Evolutionary conservation across 2,329 filamentous ascomycete species (phyloP).

Genomic region (Colletotrichum echinochloae): DNA sequence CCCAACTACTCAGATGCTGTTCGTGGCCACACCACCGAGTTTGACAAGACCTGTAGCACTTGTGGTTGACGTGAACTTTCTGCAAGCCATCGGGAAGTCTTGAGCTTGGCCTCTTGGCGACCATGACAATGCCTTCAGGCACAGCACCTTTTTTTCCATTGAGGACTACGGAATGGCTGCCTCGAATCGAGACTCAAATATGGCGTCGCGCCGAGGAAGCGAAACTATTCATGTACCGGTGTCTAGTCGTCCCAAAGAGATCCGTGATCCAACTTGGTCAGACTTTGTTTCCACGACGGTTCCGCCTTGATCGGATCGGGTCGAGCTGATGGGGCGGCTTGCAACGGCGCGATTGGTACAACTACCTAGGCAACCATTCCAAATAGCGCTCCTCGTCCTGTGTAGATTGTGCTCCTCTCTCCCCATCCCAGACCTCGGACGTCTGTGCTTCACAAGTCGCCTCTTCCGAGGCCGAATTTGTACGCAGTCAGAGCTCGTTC

Average conservation of each 20-base stretch:
- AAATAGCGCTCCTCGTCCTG: too few species aligned
- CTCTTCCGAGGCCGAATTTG: slow-evolving; percentile 68
- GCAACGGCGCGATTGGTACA: background rate
- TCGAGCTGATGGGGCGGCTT: background rate
- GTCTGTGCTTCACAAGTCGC: slow-evolving; percentile 33
- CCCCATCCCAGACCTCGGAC: background rate
- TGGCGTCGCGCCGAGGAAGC: background rate
- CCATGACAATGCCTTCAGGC: background rate
- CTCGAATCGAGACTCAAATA: background rate
- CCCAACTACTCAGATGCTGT: background rate
- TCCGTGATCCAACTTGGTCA: background rate
- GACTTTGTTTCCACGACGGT: too few species aligned
- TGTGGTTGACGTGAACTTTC: background rate
- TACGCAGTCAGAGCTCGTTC: slow-evolving; percentile 77
- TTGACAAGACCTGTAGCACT: background rate
- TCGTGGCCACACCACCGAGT: too few species aligned
- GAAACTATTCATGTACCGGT: background rate
- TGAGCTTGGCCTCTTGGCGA: slow-evolving; percentile 12
- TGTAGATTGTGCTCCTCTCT: background rate
- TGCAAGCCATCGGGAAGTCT: slow-evolving; percentile 23
- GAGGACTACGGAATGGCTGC: background rate
- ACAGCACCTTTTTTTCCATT: background rate
- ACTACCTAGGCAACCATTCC: background rate
- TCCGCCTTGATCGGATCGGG: background rate
- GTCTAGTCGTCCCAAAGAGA: background rate